A percentile compares a stretch with the other conserved stretches of the same genome.
Conservation (phyloP, 2,329 filamentous ascomycete species). For the Ophiostoma australiae region DNA sequence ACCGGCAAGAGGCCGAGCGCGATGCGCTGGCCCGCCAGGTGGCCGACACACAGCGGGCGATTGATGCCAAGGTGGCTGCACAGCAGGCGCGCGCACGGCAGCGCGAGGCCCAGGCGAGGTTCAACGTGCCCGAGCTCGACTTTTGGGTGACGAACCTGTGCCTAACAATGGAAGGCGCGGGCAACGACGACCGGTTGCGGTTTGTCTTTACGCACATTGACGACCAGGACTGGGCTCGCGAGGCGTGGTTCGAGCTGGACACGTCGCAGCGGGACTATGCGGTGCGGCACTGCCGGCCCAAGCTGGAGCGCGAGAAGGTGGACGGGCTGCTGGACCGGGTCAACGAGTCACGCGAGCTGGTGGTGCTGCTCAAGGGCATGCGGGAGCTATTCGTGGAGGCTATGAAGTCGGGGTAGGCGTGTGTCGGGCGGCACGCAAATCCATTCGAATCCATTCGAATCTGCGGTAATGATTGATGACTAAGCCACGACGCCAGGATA, state of each 20-base stretch:
- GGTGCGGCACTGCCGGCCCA: conserved; percentile 74
- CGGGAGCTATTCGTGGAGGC: conserved; percentile 69
- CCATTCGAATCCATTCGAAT: not conserved
- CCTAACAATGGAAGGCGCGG: conserved; percentile 82
- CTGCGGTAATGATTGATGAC: not conserved
- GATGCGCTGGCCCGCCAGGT: conserved; percentile 58
- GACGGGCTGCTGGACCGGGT: conserved; percentile 72
- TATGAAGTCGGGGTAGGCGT: conserved; percentile 45
- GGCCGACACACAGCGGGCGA: conserved; percentile 62
- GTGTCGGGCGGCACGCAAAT: not conserved
- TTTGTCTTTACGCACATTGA: conserved; percentile 86
- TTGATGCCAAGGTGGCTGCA: conserved; percentile 64
- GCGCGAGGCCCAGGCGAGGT: conserved; percentile 75
- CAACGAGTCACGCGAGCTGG: conserved; percentile 74
- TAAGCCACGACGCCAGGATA: not conserved
- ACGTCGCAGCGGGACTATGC: conserved; percentile 79
- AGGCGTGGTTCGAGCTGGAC: conserved; percentile 90
- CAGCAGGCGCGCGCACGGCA: conserved; percentile 68
- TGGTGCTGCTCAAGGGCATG: conserved; percentile 73
- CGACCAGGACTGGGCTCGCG: conserved; percentile 79
- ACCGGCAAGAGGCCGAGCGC: conserved; percentile 53
- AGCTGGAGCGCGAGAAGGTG: conserved; percentile 71
- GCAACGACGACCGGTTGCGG: conserved; percentile 76
- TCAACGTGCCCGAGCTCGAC: conserved; percentile 88
- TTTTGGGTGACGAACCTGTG: conserved; percentile 95